These are phyloP conservation scores for Rhodotorula kratochvilovae DNA, from an alignment of 768 basidiomycete species.

Conservation along the genomic window DNA sequence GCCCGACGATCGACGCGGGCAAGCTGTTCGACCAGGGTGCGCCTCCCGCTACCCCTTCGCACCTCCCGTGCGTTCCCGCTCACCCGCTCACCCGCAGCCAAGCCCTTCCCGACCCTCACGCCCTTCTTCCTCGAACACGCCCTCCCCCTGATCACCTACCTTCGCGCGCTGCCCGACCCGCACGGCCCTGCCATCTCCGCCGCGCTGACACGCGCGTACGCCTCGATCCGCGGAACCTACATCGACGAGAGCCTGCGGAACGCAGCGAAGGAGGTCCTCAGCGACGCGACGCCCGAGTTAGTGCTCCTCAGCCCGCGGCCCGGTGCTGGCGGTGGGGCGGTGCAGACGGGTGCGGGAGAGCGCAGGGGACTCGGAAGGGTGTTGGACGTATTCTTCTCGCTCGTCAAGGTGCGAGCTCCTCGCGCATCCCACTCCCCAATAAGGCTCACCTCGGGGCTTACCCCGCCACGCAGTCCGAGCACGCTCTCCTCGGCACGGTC, in stretches of 20 bases:
- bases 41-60: neutral
- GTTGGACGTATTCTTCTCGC: conserved; percentile 40
- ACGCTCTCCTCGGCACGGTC: conserved; percentile 36
- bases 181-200: conserved; percentile 16
- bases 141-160: conserved; percentile 34
- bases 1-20: conserved; percentile 30
- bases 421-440: too few species aligned
- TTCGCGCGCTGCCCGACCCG: conserved; percentile 29
- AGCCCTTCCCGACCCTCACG: conserved; percentile 34
- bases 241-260: conserved; percentile 37
- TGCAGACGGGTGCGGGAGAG: neutral
- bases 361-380: conserved; percentile 33
- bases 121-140: conserved; percentile 33
- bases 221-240: conserved; percentile 22
- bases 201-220: conserved; percentile 31
- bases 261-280: conserved; percentile 37
- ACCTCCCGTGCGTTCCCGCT: too few species aligned
- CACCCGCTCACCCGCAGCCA: conserved; percentile 12
- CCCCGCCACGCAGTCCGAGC: conserved; percentile 34
- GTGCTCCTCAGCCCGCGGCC: neutral
- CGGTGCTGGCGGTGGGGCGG: neutral
- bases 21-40: conserved; percentile 29
- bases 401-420: conserved; percentile 31
- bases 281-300: conserved; percentile 16
- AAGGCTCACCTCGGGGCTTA: too few species aligned